Conservation (phyloP, 164 flowering plant species). For the Chimonanthus salicifolius region DNA sequence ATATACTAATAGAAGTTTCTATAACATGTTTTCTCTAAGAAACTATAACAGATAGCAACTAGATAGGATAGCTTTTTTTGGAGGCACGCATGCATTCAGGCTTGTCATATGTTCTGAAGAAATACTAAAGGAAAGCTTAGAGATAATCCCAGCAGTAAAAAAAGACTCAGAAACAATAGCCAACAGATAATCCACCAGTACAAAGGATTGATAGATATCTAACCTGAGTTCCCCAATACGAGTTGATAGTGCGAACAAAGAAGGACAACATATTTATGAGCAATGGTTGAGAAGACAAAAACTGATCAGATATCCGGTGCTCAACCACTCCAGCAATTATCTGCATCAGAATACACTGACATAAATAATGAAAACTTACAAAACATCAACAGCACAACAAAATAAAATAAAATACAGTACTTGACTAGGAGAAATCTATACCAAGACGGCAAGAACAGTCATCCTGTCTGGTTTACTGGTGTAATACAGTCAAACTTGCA, state of each 20-base stretch:
- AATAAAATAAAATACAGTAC: too few species aligned
- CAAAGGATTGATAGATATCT: conserved; percentile 12
- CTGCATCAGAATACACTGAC: conserved; percentile 22
- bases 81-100: not conserved
- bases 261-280: conserved; percentile 75
- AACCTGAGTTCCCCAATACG: conserved; percentile 93
- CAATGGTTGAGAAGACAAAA: conserved; percentile 53
- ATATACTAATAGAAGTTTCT: not conserved
- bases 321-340: conserved; percentile 87
- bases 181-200: not conserved
- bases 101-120: not conserved
- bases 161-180: too few species aligned
- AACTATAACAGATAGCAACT: not conserved
- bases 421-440: too few species aligned
- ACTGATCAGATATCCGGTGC: conserved; percentile 72
- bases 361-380: not conserved
- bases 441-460: too few species aligned
- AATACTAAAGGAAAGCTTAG: not conserved
- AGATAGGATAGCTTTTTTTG: not conserved
- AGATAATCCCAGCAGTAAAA: not conserved
- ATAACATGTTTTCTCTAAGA: not conserved
- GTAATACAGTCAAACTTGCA: not conserved
- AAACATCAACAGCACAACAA: not conserved
- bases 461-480: not conserved
- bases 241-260: conserved; percentile 63